These are phyloP conservation scores for Penicillium argentinense DNA, from an alignment of 495 filamentous ascomycete species.

Conservation along the genomic window DNA sequence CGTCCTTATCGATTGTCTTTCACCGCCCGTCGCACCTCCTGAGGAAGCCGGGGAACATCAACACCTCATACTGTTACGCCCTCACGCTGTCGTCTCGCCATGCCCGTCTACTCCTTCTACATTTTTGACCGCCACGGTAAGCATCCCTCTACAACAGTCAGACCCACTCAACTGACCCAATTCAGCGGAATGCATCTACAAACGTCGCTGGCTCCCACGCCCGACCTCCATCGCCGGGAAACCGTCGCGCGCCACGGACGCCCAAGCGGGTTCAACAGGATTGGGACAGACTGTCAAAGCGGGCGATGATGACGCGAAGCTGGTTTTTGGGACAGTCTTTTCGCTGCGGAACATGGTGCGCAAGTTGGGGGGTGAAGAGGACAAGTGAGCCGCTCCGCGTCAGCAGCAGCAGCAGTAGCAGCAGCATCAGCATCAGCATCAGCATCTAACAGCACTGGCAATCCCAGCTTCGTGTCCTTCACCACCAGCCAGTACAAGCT, in stretches of 20 bases:
- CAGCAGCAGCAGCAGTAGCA: background rate
- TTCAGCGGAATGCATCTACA: constrained; percentile 96
- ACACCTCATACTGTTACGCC: constrained; percentile 9
- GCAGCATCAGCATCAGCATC: too few relatives aligned
- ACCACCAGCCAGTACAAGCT: constrained; percentile 94
- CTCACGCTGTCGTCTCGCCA: constrained; percentile 43
- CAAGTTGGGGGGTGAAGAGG: constrained; percentile 87
- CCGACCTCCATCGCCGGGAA: constrained; percentile 46
- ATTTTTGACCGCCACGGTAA: constrained; percentile 98
- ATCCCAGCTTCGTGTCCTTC: constrained; percentile 76
- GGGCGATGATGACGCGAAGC: constrained; percentile 86
- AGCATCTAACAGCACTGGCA: background rate
- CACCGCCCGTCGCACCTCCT: constrained; percentile 27
- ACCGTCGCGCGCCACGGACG: constrained; percentile 35
- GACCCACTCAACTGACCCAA: constrained; percentile 4
- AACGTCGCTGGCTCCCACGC: constrained; percentile 67
- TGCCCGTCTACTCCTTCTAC: constrained; percentile 97
- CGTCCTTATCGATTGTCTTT: constrained; percentile 1
- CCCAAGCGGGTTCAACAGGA: constrained; percentile 28
- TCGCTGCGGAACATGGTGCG: constrained; percentile 95
- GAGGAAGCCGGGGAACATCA: constrained; percentile 21
- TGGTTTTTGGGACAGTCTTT: constrained; percentile 96
- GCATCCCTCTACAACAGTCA: constrained; percentile 7
- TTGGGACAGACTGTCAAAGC: constrained; percentile 53
- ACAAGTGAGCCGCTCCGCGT: constrained; percentile 52